Evolutionary conservation across 2,329 filamentous ascomycete genomes (phyloP).

Genomic region (Plenodomus tracheiphilus): DNA sequence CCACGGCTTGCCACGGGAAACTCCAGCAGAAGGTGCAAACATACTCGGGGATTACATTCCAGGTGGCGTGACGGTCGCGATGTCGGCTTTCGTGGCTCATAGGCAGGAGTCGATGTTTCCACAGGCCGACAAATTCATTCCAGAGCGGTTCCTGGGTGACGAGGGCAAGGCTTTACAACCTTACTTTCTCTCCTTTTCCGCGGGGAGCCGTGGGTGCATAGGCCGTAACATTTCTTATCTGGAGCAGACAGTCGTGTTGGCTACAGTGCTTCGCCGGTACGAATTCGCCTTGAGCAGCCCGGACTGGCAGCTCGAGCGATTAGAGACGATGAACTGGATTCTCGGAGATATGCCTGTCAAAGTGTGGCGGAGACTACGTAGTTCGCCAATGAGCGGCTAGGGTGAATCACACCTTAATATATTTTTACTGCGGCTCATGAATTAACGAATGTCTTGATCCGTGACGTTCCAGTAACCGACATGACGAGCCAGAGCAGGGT

Average conservation of each 20-base stretch:
- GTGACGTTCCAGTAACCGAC: not conserved
- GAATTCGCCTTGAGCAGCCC: constrained; percentile 43
- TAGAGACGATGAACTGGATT: constrained; percentile 46
- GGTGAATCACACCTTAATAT: not conserved
- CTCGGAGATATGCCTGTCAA: constrained; percentile 45
- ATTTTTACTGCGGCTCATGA: not conserved
- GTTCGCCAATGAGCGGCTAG: constrained; percentile 9
- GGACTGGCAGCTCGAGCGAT: constrained; percentile 39
- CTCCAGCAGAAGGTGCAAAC: constrained; percentile 32
- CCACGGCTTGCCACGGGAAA: constrained; percentile 43
- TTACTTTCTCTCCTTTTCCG: constrained; percentile 36
- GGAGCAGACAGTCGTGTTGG: constrained; percentile 37
- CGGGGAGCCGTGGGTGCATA: constrained; percentile 34
- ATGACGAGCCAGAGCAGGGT: not conserved
- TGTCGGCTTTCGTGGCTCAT: constrained; percentile 56
- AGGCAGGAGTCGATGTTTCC: constrained; percentile 30
- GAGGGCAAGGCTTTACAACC: constrained; percentile 33
- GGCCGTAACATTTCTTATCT: constrained; percentile 37
- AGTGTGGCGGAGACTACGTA: constrained; percentile 38
- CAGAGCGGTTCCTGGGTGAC: constrained; percentile 45
- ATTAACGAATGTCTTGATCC: not conserved
- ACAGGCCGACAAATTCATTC: constrained; percentile 36
- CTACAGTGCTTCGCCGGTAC: constrained; percentile 43
- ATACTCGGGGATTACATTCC: constrained; percentile 34
- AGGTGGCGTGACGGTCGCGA: constrained; percentile 28